Percentiles rank a stretch among this genome's conserved stretches.
phyloP scores from a whole-genome alignment of 495 filamentous ascomycete genomes.

The Aspergillus steynii region DNA sequence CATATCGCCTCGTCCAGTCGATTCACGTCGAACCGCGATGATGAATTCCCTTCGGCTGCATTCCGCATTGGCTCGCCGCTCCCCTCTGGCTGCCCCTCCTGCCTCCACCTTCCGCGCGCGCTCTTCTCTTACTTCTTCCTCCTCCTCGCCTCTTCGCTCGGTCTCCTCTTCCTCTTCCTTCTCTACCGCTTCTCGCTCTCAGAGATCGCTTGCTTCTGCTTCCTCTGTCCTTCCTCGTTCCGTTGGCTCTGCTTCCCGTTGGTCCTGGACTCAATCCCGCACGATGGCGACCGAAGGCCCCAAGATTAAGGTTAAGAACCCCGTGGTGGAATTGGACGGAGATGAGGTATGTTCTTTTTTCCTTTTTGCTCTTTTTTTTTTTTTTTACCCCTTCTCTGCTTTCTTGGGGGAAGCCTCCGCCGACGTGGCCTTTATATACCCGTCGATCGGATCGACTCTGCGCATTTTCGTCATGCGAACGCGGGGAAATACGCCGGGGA shows the following conservation, averaged over 20 bases:
- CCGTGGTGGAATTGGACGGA: constrained; percentile 94
- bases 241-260: constrained; percentile 38
- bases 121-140: constrained; percentile 2
- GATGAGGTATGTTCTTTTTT: constrained; percentile 64
- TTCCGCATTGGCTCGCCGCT: constrained; percentile 46
- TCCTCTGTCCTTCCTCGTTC: constrained; percentile 33
- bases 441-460: neutral
- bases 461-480: constrained; percentile 33
- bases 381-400: neutral
- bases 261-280: constrained; percentile 38
- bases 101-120: constrained; percentile 16
- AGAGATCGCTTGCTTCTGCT: constrained; percentile 30
- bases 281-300: constrained; percentile 46
- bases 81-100: constrained; percentile 40
- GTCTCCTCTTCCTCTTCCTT: constrained; percentile 21
- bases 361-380: constrained; percentile 1
- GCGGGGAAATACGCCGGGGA: constrained; percentile 40
- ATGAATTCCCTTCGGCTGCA: constrained; percentile 44
- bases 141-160: constrained; percentile 14
- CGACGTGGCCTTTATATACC: constrained; percentile 15
- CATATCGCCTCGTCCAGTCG: constrained; percentile 7
- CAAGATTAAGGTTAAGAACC: constrained; percentile 98
- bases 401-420: too few species aligned
- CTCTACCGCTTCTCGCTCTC: constrained; percentile 22
- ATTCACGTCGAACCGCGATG: constrained; percentile 15